Conservation (phyloP, 1,284 basidiomycete species). For the Cryptococcus floricola region DNA sequence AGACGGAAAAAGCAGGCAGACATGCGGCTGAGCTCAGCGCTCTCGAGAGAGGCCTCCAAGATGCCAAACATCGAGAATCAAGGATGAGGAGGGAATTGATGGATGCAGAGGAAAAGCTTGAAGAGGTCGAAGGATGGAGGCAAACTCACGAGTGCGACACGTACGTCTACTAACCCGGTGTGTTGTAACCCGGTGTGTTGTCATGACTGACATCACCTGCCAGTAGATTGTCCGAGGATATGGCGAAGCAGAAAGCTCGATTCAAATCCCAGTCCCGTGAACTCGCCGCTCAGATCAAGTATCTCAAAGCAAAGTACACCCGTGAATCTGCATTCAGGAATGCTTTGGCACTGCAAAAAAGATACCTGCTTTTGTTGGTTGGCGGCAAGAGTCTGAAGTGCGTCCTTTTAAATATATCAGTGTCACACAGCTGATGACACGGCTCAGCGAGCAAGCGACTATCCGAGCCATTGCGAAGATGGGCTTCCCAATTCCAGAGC, state of each 20-base stretch:
- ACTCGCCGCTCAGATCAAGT: conserved; percentile 62
- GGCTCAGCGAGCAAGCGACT: conserved; percentile 67
- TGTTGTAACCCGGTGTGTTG: not conserved
- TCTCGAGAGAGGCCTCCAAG: conserved; percentile 13
- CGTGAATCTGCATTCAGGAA: conserved; percentile 78
- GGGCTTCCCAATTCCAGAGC: conserved; percentile 57
- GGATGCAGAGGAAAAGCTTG: conserved; percentile 9
- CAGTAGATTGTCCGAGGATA: conserved; percentile 6
- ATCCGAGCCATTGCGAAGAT: conserved; percentile 71
- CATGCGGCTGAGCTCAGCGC: not conserved
- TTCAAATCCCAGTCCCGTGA: conserved; percentile 37
- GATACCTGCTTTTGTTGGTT: conserved; percentile 56
- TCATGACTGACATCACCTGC: conserved; percentile 4
- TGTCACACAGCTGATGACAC: not conserved
- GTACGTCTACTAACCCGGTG: conserved; percentile 11
- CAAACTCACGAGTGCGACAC: conserved; percentile 11
- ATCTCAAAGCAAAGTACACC: conserved; percentile 85
- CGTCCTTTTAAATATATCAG: conserved; percentile 20
- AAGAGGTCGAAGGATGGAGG: conserved; percentile 17
- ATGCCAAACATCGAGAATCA: conserved; percentile 13
- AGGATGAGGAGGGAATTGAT: conserved; percentile 14
- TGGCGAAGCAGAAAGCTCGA: conserved; percentile 26
- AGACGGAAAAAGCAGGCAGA: not conserved
- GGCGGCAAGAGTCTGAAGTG: conserved; percentile 68
- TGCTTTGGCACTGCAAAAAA: conserved; percentile 80